Evolutionary conservation across 2,329 filamentous ascomycete genomes (phyloP).

Genomic region (Magnaporthales sp.): DNA sequence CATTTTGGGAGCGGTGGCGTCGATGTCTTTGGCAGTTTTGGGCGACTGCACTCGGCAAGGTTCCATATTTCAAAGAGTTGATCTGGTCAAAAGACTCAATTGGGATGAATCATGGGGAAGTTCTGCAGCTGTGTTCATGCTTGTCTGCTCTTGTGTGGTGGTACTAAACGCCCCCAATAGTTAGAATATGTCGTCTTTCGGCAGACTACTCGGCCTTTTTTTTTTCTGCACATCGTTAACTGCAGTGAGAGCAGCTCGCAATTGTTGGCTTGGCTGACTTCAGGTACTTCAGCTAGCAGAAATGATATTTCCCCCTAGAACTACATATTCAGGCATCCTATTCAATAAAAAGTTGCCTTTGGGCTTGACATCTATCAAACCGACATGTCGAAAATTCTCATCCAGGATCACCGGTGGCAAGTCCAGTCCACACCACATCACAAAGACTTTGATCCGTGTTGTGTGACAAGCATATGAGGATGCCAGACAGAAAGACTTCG

Average conservation of each 20-base stretch:
- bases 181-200: neutral
- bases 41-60: neutral
- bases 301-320: neutral
- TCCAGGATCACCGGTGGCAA: neutral
- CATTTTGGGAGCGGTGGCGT: conserved; percentile 1
- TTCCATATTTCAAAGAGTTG: neutral
- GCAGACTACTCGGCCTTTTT: neutral
- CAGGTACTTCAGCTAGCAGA: too few relatives aligned
- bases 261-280: too few relatives aligned
- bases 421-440: neutral
- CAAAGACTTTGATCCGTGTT: neutral
- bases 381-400: neutral
- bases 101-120: neutral
- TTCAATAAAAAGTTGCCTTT: neutral
- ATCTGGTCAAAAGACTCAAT: neutral
- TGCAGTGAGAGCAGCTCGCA: too few relatives aligned
- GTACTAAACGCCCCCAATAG: neutral
- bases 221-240: neutral
- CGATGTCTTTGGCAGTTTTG: neutral
- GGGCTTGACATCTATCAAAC: neutral
- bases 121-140: neutral
- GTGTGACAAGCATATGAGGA: neutral
- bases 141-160: neutral
- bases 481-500: neutral
- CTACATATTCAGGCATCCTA: neutral